A percentile compares a stretch with the other conserved stretches of the same genome.
These are phyloP conservation scores for Knoxia roxburghii DNA, from an alignment of 257 asterid species.

Conservation along the genomic window DNA sequence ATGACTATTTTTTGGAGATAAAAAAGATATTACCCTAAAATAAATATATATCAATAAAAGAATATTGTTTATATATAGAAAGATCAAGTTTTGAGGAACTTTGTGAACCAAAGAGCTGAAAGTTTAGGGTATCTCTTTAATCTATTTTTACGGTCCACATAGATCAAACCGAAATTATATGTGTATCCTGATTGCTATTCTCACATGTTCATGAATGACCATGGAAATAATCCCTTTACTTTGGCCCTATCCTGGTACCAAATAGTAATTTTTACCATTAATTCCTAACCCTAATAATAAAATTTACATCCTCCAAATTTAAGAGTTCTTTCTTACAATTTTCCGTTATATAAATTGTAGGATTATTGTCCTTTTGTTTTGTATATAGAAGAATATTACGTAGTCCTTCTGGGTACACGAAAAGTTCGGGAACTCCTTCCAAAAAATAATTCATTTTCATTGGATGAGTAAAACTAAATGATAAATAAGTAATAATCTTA, in stretches of 20 bases:
- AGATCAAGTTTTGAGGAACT: slow-evolving; percentile 22
- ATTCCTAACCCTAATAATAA: too few species aligned
- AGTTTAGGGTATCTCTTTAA: slow-evolving; percentile 29
- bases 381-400: slow-evolving; percentile 11
- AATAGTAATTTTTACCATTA: neutral
- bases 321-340: slow-evolving; percentile 3
- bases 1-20: too few species aligned
- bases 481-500: too few species aligned
- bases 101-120: slow-evolving; percentile 31
- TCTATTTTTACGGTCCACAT: slow-evolving; percentile 22
- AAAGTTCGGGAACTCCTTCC: slow-evolving; percentile 4
- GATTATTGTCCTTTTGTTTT: slow-evolving; percentile 10
- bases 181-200: slow-evolving; percentile 37
- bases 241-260: slow-evolving; percentile 11
- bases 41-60: neutral
- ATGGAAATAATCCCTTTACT: slow-evolving; percentile 42
- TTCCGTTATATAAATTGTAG: slow-evolving; percentile 7
- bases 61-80: neutral
- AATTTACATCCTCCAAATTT: too few species aligned
- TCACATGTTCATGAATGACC: slow-evolving; percentile 41
- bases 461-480: neutral
- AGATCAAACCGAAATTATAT: slow-evolving; percentile 30
- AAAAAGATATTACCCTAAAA: too few species aligned
- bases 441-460: neutral
- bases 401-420: slow-evolving; percentile 12